Evolutionary conservation across 2,329 filamentous ascomycete genomes (phyloP).

Genomic region (Exserohilum turcica): DNA sequence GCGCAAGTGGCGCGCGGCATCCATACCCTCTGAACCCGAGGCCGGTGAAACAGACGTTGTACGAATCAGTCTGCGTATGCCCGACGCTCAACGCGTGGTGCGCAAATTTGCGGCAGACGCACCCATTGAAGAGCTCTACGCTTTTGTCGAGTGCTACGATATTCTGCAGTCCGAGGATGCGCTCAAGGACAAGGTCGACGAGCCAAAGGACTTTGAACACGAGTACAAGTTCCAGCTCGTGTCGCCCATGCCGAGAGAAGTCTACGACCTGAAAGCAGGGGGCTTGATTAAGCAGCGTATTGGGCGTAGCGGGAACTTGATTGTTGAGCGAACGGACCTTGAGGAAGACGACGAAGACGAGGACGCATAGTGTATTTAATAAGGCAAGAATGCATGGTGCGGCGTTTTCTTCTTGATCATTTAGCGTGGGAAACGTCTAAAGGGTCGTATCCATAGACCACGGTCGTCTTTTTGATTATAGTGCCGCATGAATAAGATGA

Average conservation of each 20-base stretch:
- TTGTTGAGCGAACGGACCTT: constrained; percentile 75
- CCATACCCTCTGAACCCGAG: constrained; percentile 70
- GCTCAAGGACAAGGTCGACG: constrained; percentile 43
- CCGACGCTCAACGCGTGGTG: constrained; percentile 74
- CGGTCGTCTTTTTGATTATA: neutral
- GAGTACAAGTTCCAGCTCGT: constrained; percentile 85
- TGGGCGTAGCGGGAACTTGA: constrained; percentile 82
- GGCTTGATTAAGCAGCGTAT: constrained; percentile 74
- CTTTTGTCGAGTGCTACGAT: constrained; percentile 91
- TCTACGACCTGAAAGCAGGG: constrained; percentile 71
- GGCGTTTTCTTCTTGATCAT: constrained; percentile 4
- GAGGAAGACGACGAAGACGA: constrained; percentile 50
- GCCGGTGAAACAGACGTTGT: constrained; percentile 70
- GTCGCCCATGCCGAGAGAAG: constrained; percentile 80
- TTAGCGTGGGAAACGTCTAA: constrained; percentile 6
- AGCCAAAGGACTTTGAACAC: constrained; percentile 75
- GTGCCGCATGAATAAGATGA: neutral
- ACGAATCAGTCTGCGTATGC: constrained; percentile 67
- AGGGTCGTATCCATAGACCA: neutral
- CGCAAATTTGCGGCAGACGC: constrained; percentile 73
- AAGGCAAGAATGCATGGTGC: constrained; percentile 1
- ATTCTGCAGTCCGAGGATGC: constrained; percentile 56
- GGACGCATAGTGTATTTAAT: neutral
- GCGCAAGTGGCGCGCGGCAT: constrained; percentile 76
- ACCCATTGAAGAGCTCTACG: constrained; percentile 86